Evolutionary conservation across 495 filamentous ascomycete species (phyloP).

Genomic region (Penicillium lagena): DNA sequence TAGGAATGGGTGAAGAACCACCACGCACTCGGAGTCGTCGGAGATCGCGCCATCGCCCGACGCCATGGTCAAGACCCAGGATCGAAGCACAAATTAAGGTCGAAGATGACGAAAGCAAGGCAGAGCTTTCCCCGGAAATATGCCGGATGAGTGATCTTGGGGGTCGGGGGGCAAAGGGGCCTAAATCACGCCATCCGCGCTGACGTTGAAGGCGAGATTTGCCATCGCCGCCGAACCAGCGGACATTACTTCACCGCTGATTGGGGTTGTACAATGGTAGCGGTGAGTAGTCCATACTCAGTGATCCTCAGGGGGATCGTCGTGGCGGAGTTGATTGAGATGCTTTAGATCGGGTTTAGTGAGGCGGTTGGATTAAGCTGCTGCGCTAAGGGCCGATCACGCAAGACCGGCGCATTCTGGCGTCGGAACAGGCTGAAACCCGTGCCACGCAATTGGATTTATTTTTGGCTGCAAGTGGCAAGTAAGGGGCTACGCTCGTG

Average conservation of each 20-base stretch:
- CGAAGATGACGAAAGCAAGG: not conserved
- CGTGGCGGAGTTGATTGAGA: too few relatives aligned
- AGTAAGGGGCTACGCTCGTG: too few relatives aligned
- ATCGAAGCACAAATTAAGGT: not conserved
- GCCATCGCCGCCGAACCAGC: slow-evolving; percentile 9
- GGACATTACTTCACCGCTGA: slow-evolving; percentile 11
- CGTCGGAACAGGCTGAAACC: not conserved
- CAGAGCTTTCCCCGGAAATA: not conserved
- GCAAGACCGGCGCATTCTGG: slow-evolving; percentile 24
- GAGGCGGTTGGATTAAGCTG: slow-evolving; percentile 19
- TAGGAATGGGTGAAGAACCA: slow-evolving; percentile 8
- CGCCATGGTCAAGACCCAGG: slow-evolving; percentile 18
- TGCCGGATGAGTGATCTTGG: not conserved
- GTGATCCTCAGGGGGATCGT: too few relatives aligned
- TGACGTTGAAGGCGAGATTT: slow-evolving; percentile 21
- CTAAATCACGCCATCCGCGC: slow-evolving; percentile 16
- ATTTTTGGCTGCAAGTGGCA: not conserved
- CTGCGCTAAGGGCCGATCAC: slow-evolving; percentile 24
- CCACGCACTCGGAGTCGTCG: slow-evolving; percentile 5
- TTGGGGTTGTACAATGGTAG: slow-evolving; percentile 1
- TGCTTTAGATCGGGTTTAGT: not conserved
- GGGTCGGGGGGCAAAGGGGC: slow-evolving; percentile 3
- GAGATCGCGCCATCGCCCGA: slow-evolving; percentile 27
- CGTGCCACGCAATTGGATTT: not conserved
- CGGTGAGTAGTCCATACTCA: too few relatives aligned